Base-by-base conservation (phyloP, 2,329 filamentous ascomycete species). In the Lizonia empirigonia region DNA sequence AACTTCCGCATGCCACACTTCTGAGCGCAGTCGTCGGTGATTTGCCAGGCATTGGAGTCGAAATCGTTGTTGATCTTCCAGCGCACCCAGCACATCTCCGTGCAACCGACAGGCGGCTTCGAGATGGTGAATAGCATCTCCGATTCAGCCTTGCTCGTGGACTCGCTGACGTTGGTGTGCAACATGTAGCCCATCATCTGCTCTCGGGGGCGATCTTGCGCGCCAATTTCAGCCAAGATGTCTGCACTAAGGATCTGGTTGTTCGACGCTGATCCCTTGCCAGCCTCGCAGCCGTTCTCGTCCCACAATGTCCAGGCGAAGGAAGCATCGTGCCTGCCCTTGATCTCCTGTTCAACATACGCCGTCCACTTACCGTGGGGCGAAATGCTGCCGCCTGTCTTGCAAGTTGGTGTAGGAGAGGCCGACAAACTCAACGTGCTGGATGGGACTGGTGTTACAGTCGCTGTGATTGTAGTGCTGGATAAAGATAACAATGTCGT, bases 251-350 rank as follows among this genome's bases (percentile, higher is more conserved):
- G 15, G 8, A 36, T 15, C 9, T 30, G 13, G 0, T 15, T 13
- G 12, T 38, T 45, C 23, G 6, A 22, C 2, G n/a, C 23, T 6
- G 20, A n/a, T 8, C 51, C 55, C 3, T 18, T 19, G 12, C 44
- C 45, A 15, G 47, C 47, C 6, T 45, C 15, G 26, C 39, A 50
- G 12, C 55, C 55, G 13, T 58, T 20, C 18, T 44, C 32, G n/a
- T 58, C 50, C 36, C 45, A 51, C 8, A 58, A 18, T 9, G 22
- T 37, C 51, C 51, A 58, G 4, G n/a, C 36, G 7, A 58, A 12
- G 7, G 24, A 23, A 2, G 40, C 33, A 9, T 46, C 24, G 9
- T 27, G 33, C 1, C 8, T 6, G 3, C 34, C 20, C 15, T 42
- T 44, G 10, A 39, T 34, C n/a, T 47, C 37, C 8, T 52, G 52